Conservation (phyloP, 2,329 filamentous ascomycete species). For the Fusarium beomiforme region DNA sequence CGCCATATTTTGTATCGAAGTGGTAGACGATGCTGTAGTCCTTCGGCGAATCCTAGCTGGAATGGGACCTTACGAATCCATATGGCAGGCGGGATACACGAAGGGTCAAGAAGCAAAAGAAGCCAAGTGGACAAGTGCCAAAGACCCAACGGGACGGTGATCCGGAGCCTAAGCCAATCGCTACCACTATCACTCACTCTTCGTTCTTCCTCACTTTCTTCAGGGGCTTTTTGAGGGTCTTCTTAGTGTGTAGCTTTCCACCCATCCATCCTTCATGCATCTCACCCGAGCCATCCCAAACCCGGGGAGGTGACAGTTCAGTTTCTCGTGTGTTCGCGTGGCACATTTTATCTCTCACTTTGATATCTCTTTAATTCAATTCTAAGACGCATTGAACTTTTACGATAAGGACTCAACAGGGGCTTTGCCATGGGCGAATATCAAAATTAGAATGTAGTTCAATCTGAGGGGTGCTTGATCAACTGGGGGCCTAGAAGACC, state of each 20-base stretch:
- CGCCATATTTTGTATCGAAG: slow-evolving; percentile 11
- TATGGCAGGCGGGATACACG: slow-evolving; percentile 30
- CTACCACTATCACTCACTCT: slow-evolving; percentile 2
- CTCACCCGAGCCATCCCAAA: slow-evolving; percentile 27
- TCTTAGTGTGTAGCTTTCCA: slow-evolving; percentile 21
- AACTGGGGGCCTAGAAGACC: slow-evolving; percentile 3
- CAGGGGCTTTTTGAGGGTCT: slow-evolving; percentile 27
- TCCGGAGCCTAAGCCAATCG: slow-evolving; percentile 26
- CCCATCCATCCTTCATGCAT: slow-evolving; percentile 12
- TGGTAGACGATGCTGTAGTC: slow-evolving; percentile 14
- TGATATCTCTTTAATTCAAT: not conserved
- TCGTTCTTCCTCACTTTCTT: slow-evolving; percentile 1
- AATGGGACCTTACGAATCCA: slow-evolving; percentile 23
- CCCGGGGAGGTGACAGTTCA: slow-evolving; percentile 21
- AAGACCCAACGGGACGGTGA: slow-evolving; percentile 30
- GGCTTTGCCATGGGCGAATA: not conserved
- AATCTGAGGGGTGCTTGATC: not conserved
- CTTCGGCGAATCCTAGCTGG: slow-evolving; percentile 26
- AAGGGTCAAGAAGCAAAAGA: slow-evolving; percentile 8
- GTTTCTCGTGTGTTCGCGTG: slow-evolving; percentile 34
- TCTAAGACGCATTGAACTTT: not conserved
- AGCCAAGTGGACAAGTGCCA: slow-evolving; percentile 12
- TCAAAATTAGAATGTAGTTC: not conserved
- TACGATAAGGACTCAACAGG: not conserved
- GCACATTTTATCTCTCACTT: slow-evolving; percentile 23